Conservation (phyloP, 495 filamentous ascomycete species). For the Stereocaulon alpinum region DNA sequence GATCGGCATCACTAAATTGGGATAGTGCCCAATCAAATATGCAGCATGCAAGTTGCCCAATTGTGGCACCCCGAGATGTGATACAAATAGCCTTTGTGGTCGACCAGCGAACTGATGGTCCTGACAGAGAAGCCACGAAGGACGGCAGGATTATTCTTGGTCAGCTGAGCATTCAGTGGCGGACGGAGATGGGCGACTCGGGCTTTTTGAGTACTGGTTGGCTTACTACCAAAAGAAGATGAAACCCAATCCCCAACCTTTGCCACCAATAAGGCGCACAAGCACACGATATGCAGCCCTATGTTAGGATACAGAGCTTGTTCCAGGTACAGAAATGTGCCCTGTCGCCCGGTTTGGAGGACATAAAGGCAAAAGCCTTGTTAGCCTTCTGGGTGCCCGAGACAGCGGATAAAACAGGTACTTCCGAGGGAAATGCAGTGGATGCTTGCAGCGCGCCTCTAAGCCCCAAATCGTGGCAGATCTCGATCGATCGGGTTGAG, state of each 20-base stretch:
- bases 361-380: too few species aligned
- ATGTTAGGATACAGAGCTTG: not conserved
- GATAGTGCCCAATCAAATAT: slow-evolving; percentile 31
- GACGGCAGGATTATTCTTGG: slow-evolving; percentile 62
- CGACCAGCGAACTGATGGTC: slow-evolving; percentile 49
- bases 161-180: slow-evolving; percentile 77
- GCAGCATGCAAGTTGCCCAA: slow-evolving; percentile 37
- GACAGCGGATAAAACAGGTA: not conserved
- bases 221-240: slow-evolving; percentile 52
- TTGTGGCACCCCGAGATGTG: slow-evolving; percentile 75
- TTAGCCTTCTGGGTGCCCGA: not conserved
- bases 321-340: not conserved
- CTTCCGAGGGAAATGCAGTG: not conserved
- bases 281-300: not conserved
- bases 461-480: not conserved
- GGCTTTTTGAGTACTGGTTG: slow-evolving; percentile 82
- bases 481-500: not conserved
- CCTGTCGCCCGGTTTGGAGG: not conserved
- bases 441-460: not conserved
- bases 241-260: slow-evolving; percentile 5
- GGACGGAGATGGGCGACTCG: slow-evolving; percentile 78
- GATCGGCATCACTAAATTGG: slow-evolving; percentile 49
- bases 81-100: slow-evolving; percentile 86
- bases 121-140: slow-evolving; percentile 41
- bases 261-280: not conserved